Evolutionary conservation across 768 basidiomycete genomes (phyloP).

Genomic region (Chalciporus sphaerocephalus): DNA sequence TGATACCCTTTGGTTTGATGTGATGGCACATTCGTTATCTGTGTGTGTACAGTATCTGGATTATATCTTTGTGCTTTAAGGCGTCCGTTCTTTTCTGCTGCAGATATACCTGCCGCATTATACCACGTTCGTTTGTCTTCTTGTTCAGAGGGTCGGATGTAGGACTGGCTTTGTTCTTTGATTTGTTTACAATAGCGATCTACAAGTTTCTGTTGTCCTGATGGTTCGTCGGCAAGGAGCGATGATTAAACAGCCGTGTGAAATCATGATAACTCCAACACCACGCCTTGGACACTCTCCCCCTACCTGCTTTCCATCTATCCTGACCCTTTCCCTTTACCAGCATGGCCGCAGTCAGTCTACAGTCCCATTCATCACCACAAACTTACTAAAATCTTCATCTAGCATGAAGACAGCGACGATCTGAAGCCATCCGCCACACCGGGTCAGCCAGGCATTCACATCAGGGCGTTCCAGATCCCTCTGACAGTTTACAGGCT

Average conservation of each 20-base stretch:
- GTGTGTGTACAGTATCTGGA: conserved; percentile 8
- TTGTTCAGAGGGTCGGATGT: conserved; percentile 17
- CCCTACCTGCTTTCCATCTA: neutral
- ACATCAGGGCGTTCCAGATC: conserved; percentile 2
- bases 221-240: conserved; percentile 7
- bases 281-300: conserved; percentile 17
- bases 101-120: conserved; percentile 22
- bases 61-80: conserved; percentile 20
- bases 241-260: conserved; percentile 46
- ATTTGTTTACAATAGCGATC: conserved; percentile 28
- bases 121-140: conserved; percentile 30
- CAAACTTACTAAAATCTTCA: conserved; percentile 3
- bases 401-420: conserved; percentile 58
- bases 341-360: conserved; percentile 54
- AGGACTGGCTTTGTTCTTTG: conserved; percentile 19
- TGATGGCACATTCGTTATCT: neutral
- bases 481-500: conserved; percentile 47
- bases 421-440: conserved; percentile 66
- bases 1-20: conserved; percentile 19
- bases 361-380: neutral
- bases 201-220: conserved; percentile 5
- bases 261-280: conserved; percentile 47
- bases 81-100: conserved; percentile 21
- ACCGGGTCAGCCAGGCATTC: conserved; percentile 46
- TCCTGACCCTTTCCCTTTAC: conserved; percentile 11